Conservation (phyloP, 495 filamentous ascomycete genomes). For the Beverwykella pulmonaria region DNA sequence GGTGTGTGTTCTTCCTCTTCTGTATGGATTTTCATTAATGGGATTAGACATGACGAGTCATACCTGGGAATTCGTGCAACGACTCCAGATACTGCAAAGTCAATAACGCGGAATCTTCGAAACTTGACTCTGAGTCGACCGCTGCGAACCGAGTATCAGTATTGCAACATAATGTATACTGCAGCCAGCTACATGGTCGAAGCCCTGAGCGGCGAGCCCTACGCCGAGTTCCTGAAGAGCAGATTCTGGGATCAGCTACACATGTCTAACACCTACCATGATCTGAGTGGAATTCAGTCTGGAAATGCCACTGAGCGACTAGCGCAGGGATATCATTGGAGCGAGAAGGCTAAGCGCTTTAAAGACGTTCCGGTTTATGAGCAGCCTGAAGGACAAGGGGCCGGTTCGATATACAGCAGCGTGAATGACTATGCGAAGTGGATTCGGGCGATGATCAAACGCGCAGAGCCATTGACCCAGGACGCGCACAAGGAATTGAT, state of each 20-base stretch:
- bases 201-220: neutral
- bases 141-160: conserved; percentile 1
- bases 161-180: conserved; percentile 6
- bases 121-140: neutral
- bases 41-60: neutral
- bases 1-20: neutral
- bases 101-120: neutral
- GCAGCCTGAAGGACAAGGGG: neutral
- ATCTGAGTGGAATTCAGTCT: neutral
- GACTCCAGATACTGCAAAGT: neutral
- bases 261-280: neutral
- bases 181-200: neutral
- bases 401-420: neutral
- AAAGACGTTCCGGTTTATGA: neutral
- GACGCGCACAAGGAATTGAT: neutral
- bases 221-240: neutral
- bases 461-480: neutral
- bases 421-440: neutral
- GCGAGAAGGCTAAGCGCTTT: neutral
- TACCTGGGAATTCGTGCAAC: neutral
- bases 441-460: neutral
- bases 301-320: neutral
- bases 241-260: neutral
- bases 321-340: neutral
- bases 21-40: neutral